These are phyloP conservation scores for Sarocladium kiliense DNA, from an alignment of 2,329 filamentous ascomycete species.

Conservation along the genomic window DNA sequence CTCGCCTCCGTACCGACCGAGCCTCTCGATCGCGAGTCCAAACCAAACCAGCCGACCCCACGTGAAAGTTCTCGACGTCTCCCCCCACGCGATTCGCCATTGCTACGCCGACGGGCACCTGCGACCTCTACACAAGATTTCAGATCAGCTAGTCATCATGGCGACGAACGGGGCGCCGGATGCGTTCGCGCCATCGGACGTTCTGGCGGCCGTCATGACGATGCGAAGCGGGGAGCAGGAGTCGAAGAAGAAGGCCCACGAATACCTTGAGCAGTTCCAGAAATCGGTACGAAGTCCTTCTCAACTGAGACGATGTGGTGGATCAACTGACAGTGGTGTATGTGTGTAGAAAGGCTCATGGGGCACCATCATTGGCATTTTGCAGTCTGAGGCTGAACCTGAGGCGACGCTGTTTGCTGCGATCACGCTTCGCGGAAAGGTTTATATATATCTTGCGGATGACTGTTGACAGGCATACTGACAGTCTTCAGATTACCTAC, in stretches of 20 bases:
- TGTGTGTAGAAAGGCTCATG: conserved; percentile 75
- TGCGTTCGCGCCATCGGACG: conserved; percentile 67
- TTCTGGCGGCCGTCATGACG: conserved; percentile 82
- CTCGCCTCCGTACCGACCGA: not conserved
- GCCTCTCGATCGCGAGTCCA: not conserved
- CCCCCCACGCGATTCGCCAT: conserved; percentile 4
- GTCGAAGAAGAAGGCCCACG: conserved; percentile 84
- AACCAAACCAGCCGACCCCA: not conserved
- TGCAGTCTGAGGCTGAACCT: conserved; percentile 74
- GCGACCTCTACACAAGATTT: not conserved
- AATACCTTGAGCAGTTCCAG: conserved; percentile 91
- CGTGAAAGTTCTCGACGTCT: not conserved
- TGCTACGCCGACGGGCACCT: conserved; percentile 11
- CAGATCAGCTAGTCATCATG: conserved; percentile 43
- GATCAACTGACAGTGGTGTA: conserved; percentile 12
- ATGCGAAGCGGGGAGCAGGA: conserved; percentile 83
- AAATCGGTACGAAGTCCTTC: conserved; percentile 67
- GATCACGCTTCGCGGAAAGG: conserved; percentile 97
- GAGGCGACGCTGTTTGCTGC: conserved; percentile 94
- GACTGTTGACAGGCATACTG: conserved; percentile 9
- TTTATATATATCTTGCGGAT: conserved; percentile 31
- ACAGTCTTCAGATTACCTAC: conserved; percentile 73
- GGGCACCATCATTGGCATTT: conserved; percentile 78
- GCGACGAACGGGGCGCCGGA: conserved; percentile 60
- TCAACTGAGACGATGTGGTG: not conserved